Evolutionary conservation across 2,329 filamentous ascomycete species (phyloP).

Genomic region (Cordyceps pruinosa): DNA sequence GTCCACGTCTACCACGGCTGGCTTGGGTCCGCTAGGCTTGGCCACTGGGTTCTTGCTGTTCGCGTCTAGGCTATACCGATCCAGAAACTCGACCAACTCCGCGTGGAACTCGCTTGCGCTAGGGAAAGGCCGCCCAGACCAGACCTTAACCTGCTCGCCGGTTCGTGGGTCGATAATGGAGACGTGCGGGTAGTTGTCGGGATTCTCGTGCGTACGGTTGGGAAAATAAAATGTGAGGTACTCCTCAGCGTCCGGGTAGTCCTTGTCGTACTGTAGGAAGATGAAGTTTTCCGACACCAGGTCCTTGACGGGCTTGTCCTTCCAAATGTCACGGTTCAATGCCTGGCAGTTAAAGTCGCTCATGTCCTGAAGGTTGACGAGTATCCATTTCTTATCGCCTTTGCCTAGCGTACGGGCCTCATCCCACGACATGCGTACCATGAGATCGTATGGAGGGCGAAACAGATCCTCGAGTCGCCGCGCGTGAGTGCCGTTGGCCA

Average conservation of each 20-base stretch:
- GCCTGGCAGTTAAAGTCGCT: constrained; percentile 92
- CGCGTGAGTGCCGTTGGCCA: constrained; percentile 56
- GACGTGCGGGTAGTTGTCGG: constrained; percentile 92
- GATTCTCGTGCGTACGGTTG: constrained; percentile 61
- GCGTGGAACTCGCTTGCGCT: constrained; percentile 75
- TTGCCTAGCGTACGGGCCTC: constrained; percentile 79
- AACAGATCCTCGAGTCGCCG: constrained; percentile 85
- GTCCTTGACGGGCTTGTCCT: constrained; percentile 70
- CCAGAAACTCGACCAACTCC: constrained; percentile 92
- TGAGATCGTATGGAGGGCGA: constrained; percentile 84
- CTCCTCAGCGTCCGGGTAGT: constrained; percentile 67
- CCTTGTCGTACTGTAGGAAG: constrained; percentile 89
- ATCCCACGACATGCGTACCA: constrained; percentile 74
- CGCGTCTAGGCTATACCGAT: constrained; percentile 83
- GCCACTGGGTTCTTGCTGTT: constrained; percentile 92
- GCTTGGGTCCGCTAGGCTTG: constrained; percentile 52
- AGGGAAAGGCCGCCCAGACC: constrained; percentile 79
- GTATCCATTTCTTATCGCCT: constrained; percentile 83
- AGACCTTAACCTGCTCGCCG: constrained; percentile 93
- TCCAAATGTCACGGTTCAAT: constrained; percentile 94
- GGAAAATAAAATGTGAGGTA: constrained; percentile 89
- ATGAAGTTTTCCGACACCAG: constrained; percentile 87
- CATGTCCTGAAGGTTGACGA: constrained; percentile 92
- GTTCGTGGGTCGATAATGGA: constrained; percentile 93
- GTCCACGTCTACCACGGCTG: constrained; percentile 66